These are phyloP conservation scores for Beauveria asiatica DNA, from an alignment of 2,329 filamentous ascomycete species.

Conservation along the genomic window DNA sequence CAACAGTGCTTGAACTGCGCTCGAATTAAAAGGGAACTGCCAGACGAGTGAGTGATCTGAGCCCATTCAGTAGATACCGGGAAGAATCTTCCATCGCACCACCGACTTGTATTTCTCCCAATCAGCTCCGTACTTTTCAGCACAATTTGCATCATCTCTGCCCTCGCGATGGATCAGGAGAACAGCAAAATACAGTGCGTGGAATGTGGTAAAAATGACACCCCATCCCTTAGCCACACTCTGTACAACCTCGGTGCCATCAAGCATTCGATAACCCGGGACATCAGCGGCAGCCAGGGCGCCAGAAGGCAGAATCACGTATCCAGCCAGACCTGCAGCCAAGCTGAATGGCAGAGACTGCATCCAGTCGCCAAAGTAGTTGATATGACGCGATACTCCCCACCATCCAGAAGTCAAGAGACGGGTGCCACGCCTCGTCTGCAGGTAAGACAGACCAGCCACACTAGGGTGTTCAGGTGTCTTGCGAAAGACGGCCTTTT, in stretches of 20 bases:
- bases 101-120: slow-evolving; percentile 78
- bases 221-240: slow-evolving; percentile 72
- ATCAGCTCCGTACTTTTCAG: slow-evolving; percentile 77
- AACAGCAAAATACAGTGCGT: slow-evolving; percentile 78
- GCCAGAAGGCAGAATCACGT: slow-evolving; percentile 53
- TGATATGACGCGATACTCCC: slow-evolving; percentile 83
- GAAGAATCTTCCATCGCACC: slow-evolving; percentile 71
- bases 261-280: slow-evolving; percentile 44
- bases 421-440: slow-evolving; percentile 71
- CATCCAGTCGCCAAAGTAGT: slow-evolving; percentile 88
- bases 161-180: slow-evolving; percentile 75
- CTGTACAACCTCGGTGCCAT: slow-evolving; percentile 54
- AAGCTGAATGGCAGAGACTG: slow-evolving; percentile 81
- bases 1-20: too few relatives aligned
- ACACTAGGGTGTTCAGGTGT: slow-evolving; percentile 72
- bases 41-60: slow-evolving; percentile 7
- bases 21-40: not conserved
- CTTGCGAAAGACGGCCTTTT: slow-evolving; percentile 89
- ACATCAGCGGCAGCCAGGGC: slow-evolving; percentile 25
- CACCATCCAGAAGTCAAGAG: slow-evolving; percentile 83
- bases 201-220: slow-evolving; percentile 85
- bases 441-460: slow-evolving; percentile 68
- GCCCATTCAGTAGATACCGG: slow-evolving; percentile 59
- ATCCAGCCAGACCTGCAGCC: slow-evolving; percentile 75
- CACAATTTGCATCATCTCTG: slow-evolving; percentile 80